Evolutionary conservation across 768 basidiomycete species (phyloP).

Genomic region (Pholiota molesta): DNA sequence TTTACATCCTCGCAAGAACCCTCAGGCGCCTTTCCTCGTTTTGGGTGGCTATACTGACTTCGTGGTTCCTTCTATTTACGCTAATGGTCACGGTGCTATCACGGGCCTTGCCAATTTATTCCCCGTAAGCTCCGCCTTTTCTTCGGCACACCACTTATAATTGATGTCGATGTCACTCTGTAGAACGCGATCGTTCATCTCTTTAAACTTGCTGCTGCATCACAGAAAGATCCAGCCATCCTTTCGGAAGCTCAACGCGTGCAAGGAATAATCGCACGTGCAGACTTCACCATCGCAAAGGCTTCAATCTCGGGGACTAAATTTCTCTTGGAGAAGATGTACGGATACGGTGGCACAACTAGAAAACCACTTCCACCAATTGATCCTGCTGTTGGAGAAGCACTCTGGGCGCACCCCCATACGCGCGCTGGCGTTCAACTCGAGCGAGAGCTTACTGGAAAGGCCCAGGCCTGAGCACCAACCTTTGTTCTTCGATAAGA

Average conservation of each 20-base stretch:
- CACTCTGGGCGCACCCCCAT: constrained; percentile 74
- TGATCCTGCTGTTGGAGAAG: constrained; percentile 51
- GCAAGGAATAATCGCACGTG: constrained; percentile 81
- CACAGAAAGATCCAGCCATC: constrained; percentile 54
- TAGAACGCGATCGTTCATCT: constrained; percentile 64
- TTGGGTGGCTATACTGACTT: constrained; percentile 89
- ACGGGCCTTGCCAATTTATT: constrained; percentile 87
- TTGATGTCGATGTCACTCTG: constrained; percentile 2
- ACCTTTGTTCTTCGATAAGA: background rate
- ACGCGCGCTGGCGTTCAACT: constrained; percentile 67
- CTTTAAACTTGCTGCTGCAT: constrained; percentile 61
- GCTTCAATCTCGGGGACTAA: constrained; percentile 85
- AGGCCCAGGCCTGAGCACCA: constrained; percentile 25
- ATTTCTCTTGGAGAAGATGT: constrained; percentile 67
- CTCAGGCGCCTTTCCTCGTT: constrained; percentile 75
- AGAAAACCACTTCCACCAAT: constrained; percentile 78
- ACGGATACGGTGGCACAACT: constrained; percentile 83
- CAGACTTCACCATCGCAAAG: constrained; percentile 80
- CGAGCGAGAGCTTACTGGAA: constrained; percentile 59
- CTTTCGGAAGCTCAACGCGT: constrained; percentile 72
- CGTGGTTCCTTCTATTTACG: constrained; percentile 70
- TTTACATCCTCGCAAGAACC: constrained; percentile 68
- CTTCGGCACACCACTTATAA: constrained; percentile 1
- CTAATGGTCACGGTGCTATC: constrained; percentile 85
- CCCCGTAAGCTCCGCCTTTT: constrained; percentile 50